Percentiles rank a stretch among this genome's conserved stretches.
Conservation (phyloP, 441 rosid species). For the Populus tomentosa region DNA sequence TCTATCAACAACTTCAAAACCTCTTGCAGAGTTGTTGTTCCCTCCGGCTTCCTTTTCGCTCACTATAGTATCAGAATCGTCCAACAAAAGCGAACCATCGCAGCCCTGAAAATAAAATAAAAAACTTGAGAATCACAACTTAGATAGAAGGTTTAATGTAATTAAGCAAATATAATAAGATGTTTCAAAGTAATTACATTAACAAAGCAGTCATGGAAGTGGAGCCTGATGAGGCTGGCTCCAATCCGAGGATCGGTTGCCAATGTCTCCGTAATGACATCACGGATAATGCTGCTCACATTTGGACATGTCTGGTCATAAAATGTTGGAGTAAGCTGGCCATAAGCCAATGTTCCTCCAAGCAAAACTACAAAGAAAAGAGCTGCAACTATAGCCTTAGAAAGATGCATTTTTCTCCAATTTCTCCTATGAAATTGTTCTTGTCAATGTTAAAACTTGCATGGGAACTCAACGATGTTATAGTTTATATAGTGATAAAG, state of each 20-base stretch:
- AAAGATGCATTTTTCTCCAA: too few relatives aligned
- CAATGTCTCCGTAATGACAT: constrained; percentile 27
- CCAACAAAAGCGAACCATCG: constrained; percentile 63
- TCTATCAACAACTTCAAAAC: constrained; percentile 56
- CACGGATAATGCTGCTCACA: constrained; percentile 29
- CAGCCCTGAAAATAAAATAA: constrained; percentile 27
- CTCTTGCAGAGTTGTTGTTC: constrained; percentile 46
- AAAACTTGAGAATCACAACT: too few relatives aligned
- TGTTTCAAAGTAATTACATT: constrained; percentile 20
- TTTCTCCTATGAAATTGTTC: too few relatives aligned
- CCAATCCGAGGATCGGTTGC: constrained; percentile 43
- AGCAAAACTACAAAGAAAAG: constrained; percentile 1
- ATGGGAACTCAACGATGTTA: too few relatives aligned
- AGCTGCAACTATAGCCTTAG: background rate
- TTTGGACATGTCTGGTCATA: constrained; percentile 48
- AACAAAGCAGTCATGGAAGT: constrained; percentile 80
- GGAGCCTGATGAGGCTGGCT: constrained; percentile 67
- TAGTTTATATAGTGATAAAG: too few relatives aligned
- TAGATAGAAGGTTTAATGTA: too few relatives aligned
- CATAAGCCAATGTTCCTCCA: constrained; percentile 21
- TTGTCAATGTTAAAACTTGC: too few relatives aligned
- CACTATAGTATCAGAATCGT: constrained; percentile 32
- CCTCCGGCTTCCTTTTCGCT: constrained; percentile 43
- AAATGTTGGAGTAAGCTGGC: constrained; percentile 44
- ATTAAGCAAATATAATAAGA: too few relatives aligned